These are phyloP conservation scores for Aspergillus sclerotioniger DNA, from an alignment of 495 filamentous ascomycete species.

Conservation along the genomic window DNA sequence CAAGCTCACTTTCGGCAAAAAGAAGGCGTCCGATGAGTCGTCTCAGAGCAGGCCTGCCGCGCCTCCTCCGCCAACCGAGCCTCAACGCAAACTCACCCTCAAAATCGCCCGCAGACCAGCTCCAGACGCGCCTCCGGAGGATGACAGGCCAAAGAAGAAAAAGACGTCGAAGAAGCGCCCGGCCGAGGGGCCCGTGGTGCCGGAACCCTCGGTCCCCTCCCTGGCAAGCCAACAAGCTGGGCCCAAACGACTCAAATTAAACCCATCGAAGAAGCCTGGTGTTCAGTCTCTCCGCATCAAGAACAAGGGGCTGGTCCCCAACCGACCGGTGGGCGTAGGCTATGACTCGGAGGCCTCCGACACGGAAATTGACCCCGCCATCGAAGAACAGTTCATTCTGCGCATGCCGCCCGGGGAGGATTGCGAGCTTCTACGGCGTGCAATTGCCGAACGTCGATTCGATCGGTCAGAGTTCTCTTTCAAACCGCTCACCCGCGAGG, in stretches of 20 bases:
- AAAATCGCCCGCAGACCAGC: slow-evolving; percentile 46
- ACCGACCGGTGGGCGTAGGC: slow-evolving; percentile 70
- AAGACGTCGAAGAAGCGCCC: slow-evolving; percentile 49
- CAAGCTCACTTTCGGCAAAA: slow-evolving; percentile 52
- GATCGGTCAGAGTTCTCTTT: slow-evolving; percentile 68
- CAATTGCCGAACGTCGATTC: slow-evolving; percentile 68
- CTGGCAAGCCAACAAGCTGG: slow-evolving; percentile 21
- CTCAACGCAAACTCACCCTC: slow-evolving; percentile 49
- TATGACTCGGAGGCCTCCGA: slow-evolving; percentile 98
- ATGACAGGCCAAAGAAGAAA: slow-evolving; percentile 43
- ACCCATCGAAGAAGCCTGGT: slow-evolving; percentile 42
- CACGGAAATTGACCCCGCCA: slow-evolving; percentile 77
- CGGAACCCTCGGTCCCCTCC: slow-evolving; percentile 23
- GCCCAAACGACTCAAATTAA: slow-evolving; percentile 45
- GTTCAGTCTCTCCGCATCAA: slow-evolving; percentile 53
- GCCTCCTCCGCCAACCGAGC: slow-evolving; percentile 28
- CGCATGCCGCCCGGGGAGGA: slow-evolving; percentile 84
- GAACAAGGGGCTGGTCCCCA: slow-evolving; percentile 59
- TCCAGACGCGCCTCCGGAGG: slow-evolving; percentile 25
- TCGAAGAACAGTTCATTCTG: slow-evolving; percentile 84
- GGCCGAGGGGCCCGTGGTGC: slow-evolving; percentile 26
- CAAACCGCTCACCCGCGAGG: slow-evolving; percentile 73
- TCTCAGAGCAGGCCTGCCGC: slow-evolving; percentile 22
- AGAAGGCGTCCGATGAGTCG: slow-evolving; percentile 30
- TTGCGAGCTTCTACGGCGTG: slow-evolving; percentile 73